phyloP scores from a whole-genome alignment of 73 alveolate species.

The Paraurostyla sp. region DNA sequence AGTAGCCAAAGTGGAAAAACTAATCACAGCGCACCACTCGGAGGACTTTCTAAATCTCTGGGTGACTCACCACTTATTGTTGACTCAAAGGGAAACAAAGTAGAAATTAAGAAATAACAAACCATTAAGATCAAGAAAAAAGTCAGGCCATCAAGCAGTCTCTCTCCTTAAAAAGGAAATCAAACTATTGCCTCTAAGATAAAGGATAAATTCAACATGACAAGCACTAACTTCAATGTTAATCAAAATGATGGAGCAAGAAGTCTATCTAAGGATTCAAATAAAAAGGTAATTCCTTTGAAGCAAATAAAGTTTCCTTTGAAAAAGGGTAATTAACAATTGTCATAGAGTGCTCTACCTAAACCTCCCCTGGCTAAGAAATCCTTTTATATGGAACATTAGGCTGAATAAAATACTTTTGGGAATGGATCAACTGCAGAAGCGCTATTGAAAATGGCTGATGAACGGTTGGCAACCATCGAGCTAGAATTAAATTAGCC shows the following conservation, averaged over 20 bases:
- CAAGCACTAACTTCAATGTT: not conserved
- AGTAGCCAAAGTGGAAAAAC: slow-evolving; percentile 39
- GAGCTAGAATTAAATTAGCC: slow-evolving; percentile 24
- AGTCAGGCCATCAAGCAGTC: slow-evolving; percentile 37
- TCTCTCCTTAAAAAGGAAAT: slow-evolving; percentile 1
- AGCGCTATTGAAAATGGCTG: slow-evolving; percentile 59
- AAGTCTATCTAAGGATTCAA: not conserved
- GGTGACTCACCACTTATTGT: slow-evolving; percentile 14
- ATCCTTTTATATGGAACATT: not conserved
- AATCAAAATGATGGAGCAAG: not conserved
- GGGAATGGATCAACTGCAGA: slow-evolving; percentile 48
- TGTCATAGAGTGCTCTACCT: slow-evolving; percentile 11
- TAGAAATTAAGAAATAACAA: not conserved
- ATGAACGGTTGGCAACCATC: slow-evolving; percentile 34
- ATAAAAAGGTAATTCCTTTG: slow-evolving; percentile 15
- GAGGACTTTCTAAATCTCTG: not conserved
- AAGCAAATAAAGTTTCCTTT: not conserved
- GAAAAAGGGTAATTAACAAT: not conserved
- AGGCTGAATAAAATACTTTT: not conserved
- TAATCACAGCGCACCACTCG: slow-evolving; percentile 52
- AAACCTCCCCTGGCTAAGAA: slow-evolving; percentile 59
- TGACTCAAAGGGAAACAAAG: not conserved
- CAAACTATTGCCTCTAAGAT: not conserved
- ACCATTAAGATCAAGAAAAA: not conserved
- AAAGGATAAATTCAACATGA: slow-evolving; percentile 12